These are phyloP conservation scores for Kodamaea arcana DNA, from an alignment of 1,139 yeast species.

Conservation along the genomic window DNA sequence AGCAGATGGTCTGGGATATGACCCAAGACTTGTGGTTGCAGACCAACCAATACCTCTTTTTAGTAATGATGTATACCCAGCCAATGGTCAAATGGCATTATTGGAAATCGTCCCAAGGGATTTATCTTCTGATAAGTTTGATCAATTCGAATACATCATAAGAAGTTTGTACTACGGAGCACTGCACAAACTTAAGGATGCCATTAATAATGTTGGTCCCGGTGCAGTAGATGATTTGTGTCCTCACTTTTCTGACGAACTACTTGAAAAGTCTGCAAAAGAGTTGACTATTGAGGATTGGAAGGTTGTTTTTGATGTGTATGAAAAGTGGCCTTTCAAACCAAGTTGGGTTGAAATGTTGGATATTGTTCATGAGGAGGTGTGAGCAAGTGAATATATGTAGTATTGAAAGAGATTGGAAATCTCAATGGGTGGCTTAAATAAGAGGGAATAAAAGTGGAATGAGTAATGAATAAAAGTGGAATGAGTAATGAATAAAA, in stretches of 20 bases:
- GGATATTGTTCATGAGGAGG: constrained; percentile 19
- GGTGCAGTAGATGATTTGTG: constrained; percentile 70
- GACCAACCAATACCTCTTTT: constrained; percentile 39
- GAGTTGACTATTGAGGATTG: constrained; percentile 56
- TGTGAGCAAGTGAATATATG: too few relatives aligned
- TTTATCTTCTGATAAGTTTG: constrained; percentile 30
- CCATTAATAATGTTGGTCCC: constrained; percentile 63
- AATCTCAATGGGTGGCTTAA: too few relatives aligned
- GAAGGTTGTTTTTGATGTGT: constrained; percentile 44
- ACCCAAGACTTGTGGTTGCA: constrained; percentile 31
- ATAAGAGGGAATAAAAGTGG: too few relatives aligned
- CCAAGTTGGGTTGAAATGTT: constrained; percentile 40
- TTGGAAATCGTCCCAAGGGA: constrained; percentile 58
- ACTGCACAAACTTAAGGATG: constrained; percentile 44
- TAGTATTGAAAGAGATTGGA: too few relatives aligned
- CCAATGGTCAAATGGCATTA: constrained; percentile 33
- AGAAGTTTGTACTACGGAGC: constrained; percentile 59
- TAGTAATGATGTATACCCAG: constrained; percentile 21
- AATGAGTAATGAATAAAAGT: too few relatives aligned
- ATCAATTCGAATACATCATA: constrained; percentile 63
- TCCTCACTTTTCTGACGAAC: constrained; percentile 28
- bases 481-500: too few relatives aligned
- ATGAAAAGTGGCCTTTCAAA: constrained; percentile 81
- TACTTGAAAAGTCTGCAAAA: constrained; percentile 44
- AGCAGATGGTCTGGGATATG: constrained; percentile 31